phyloP scores from a whole-genome alignment of 768 basidiomycete species.

The Hericium erinaceus region DNA sequence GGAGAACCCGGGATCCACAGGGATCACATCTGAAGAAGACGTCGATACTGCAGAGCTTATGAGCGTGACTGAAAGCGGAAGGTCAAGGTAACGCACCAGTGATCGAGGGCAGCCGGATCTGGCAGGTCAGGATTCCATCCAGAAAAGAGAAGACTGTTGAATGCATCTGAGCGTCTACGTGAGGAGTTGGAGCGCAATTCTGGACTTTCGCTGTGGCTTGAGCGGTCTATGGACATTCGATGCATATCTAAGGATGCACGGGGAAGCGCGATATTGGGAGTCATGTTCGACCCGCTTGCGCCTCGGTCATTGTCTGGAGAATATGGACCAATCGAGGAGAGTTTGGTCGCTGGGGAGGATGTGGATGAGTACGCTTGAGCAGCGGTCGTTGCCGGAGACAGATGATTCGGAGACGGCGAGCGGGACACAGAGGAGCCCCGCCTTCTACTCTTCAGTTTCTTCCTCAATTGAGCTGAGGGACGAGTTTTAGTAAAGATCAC shows the following conservation, averaged over 20 bases:
- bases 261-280: conserved; percentile 17
- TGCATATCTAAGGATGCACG: conserved; percentile 18
- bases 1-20: conserved; percentile 76
- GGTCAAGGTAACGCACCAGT: conserved; percentile 46
- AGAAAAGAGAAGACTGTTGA: conserved; percentile 59
- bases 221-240: conserved; percentile 15
- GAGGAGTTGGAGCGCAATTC: conserved; percentile 14
- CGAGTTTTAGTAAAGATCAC: background rate
- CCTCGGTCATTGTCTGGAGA: conserved; percentile 19
- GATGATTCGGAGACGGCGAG: conserved; percentile 25
- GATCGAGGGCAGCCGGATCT: conserved; percentile 60
- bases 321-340: conserved; percentile 11
- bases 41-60: conserved; percentile 48
- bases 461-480: conserved; percentile 49
- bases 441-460: conserved; percentile 47
- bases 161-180: conserved; percentile 37
- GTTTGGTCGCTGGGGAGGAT: conserved; percentile 2
- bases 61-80: background rate
- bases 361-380: conserved; percentile 6
- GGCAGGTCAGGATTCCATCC: conserved; percentile 86
- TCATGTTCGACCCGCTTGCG: conserved; percentile 6
- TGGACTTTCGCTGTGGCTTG: conserved; percentile 11
- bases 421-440: conserved; percentile 26
- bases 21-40: conserved; percentile 86
- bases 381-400: conserved; percentile 6